Evolutionary conservation across 139 green algal species (phyloP).

Genomic region (Coelastrella sp.): DNA sequence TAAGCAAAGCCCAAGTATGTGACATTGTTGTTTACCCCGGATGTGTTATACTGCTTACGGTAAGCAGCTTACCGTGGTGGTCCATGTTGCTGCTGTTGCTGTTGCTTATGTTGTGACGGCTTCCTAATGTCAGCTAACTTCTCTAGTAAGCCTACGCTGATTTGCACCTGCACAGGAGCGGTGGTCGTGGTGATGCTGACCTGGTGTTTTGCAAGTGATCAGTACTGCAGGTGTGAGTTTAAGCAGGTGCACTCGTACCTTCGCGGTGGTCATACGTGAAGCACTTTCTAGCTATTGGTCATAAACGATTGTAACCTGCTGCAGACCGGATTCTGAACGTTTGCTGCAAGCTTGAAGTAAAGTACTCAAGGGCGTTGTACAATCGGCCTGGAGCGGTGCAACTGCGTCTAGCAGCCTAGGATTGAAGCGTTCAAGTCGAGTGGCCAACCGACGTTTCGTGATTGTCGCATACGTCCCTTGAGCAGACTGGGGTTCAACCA

Average conservation of each 20-base stretch:
- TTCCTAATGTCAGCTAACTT: constrained; percentile 45
- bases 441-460: too few relatives aligned
- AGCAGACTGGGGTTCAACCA: neutral
- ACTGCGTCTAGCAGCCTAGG: too few relatives aligned
- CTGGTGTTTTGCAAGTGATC: neutral
- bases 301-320: too few relatives aligned
- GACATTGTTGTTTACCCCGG: too few relatives aligned
- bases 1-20: too few relatives aligned
- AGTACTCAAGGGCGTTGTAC: too few relatives aligned
- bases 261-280: constrained; percentile 5
- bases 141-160: constrained; percentile 44
- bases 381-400: too few relatives aligned
- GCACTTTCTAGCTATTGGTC: neutral
- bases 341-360: too few relatives aligned
- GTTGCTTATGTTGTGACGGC: constrained; percentile 17
- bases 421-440: too few relatives aligned
- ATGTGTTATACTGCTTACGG: too few relatives aligned
- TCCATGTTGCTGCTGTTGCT: neutral
- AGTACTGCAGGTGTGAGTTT: neutral
- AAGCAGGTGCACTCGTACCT: neutral
- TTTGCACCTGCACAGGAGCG: constrained; percentile 32
- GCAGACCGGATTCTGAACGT: too few relatives aligned
- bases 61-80: neutral
- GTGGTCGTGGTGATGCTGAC: neutral
- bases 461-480: neutral